Conservation (phyloP, 306 rosid species). For the Lotus japonicus region DNA sequence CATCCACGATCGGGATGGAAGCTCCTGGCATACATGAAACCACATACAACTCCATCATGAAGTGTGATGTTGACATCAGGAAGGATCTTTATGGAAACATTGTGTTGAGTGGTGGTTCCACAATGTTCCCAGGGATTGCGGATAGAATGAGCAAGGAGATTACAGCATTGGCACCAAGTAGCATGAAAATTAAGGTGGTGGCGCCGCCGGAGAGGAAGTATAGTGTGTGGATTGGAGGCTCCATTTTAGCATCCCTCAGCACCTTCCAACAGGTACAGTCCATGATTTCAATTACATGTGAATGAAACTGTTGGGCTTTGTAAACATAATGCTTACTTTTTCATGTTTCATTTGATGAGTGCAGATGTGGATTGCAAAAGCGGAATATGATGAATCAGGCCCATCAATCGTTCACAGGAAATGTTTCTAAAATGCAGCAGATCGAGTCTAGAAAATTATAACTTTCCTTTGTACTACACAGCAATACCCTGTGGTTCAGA, state of each 20-base stretch:
- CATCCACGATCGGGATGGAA: conserved; percentile 98
- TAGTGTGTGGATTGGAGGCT: conserved; percentile 98
- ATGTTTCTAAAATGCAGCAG: conserved; percentile 58
- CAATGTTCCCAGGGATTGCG: conserved; percentile 98
- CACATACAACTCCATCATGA: conserved; percentile 96
- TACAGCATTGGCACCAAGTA: conserved; percentile 88
- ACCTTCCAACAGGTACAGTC: conserved; percentile 93
- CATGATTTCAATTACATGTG: not conserved
- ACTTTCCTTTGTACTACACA: not conserved
- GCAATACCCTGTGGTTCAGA: too few relatives aligned
- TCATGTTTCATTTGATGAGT: not conserved
- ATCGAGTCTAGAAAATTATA: conserved; percentile 25
- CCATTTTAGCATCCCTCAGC: conserved; percentile 96
- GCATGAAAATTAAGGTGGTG: conserved; percentile 94
- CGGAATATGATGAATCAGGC: conserved; percentile 92
- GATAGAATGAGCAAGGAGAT: conserved; percentile 98
- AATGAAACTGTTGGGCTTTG: not conserved
- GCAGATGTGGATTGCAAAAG: conserved; percentile 99
- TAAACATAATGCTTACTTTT: not conserved
- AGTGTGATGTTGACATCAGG: conserved; percentile 93
- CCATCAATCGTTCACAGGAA: conserved; percentile 98
- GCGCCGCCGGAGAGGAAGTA: conserved; percentile 98
- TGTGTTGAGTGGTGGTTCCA: conserved; percentile 90
- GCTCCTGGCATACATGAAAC: conserved; percentile 94
- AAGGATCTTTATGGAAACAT: conserved; percentile 95